These are phyloP conservation scores for Hippophae rhamnoides DNA, from an alignment of 306 rosid genomes.

Conservation along the genomic window DNA sequence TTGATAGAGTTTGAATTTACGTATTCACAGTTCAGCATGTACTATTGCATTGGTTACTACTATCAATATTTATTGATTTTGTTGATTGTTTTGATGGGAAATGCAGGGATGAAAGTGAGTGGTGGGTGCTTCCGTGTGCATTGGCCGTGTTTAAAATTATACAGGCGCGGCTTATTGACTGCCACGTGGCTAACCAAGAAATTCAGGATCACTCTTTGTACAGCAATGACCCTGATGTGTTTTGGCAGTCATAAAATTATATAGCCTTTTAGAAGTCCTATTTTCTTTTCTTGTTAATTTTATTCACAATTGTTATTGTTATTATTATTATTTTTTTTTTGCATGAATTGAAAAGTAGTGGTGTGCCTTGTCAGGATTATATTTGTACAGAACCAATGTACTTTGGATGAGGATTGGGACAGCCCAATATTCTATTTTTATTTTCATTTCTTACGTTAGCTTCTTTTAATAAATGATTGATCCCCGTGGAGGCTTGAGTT, in stretches of 20 bases:
- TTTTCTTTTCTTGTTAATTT: constrained; percentile 1
- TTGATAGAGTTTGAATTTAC: no score
- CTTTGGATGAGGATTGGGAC: no score
- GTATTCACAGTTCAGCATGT: no score
- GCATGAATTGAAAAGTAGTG: constrained; percentile 8
- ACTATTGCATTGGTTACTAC: not conserved
- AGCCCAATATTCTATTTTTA: no score
- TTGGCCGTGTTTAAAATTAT: constrained; percentile 63
- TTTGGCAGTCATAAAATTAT: constrained; percentile 64
- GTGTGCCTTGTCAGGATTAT: no score
- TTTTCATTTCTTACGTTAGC: no score
- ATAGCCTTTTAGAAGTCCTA: constrained; percentile 5
- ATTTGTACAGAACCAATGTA: no score
- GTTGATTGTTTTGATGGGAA: constrained; percentile 9
- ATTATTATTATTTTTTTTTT: not conserved
- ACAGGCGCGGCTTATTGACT: constrained; percentile 75
- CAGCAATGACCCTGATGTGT: constrained; percentile 59
- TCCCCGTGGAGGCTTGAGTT: no score
- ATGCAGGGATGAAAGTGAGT: constrained; percentile 94
- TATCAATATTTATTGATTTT: not conserved
- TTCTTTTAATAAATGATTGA: no score
- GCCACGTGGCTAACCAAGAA: constrained; percentile 88
- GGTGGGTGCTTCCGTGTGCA: constrained; percentile 97
- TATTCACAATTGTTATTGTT: constrained; percentile 1
- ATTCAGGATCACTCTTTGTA: constrained; percentile 83